Percentiles rank a stretch among this genome's conserved stretches.
These are phyloP conservation scores for Powellomyces hirtus DNA, from an alignment of 192 early-diverging fungal genomes.

Conservation along the genomic window DNA sequence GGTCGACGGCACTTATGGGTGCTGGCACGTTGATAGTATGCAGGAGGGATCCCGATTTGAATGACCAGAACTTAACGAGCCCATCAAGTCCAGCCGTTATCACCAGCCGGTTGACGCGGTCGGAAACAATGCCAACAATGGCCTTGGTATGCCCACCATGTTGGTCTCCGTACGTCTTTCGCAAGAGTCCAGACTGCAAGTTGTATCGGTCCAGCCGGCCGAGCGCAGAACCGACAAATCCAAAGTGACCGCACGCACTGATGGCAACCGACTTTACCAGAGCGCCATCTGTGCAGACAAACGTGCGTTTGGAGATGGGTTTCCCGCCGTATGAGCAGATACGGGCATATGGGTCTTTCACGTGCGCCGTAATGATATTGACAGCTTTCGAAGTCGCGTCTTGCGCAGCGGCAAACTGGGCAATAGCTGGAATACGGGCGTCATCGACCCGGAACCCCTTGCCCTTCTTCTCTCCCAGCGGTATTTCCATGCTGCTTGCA, in stretches of 20 bases:
- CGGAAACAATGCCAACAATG: slow-evolving; percentile 76
- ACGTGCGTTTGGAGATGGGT: slow-evolving; percentile 66
- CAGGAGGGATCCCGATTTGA: slow-evolving; percentile 62
- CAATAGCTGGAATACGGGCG: slow-evolving; percentile 71
- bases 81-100: slow-evolving; percentile 82
- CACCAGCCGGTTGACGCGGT: slow-evolving; percentile 67
- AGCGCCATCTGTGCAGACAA: slow-evolving; percentile 62
- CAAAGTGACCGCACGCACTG: slow-evolving; percentile 92
- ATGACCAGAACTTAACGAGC: slow-evolving; percentile 83
- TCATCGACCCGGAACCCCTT: slow-evolving; percentile 62
- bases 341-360: slow-evolving; percentile 66
- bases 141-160: slow-evolving; percentile 69
- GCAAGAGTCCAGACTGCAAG: slow-evolving; percentile 87
- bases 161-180: slow-evolving; percentile 61
- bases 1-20: slow-evolving; percentile 58
- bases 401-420: slow-evolving; percentile 66
- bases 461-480: slow-evolving; percentile 74
- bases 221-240: slow-evolving; percentile 73
- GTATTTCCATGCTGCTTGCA: slow-evolving; percentile 78
- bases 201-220: slow-evolving; percentile 90
- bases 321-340: slow-evolving; percentile 83
- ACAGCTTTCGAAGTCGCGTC: slow-evolving; percentile 83
- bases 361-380: slow-evolving; percentile 86
- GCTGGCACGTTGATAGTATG: slow-evolving; percentile 66
- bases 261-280: slow-evolving; percentile 66